These are phyloP conservation scores for Termitomyces sp. DNA, from an alignment of 768 basidiomycete genomes.

Conservation along the genomic window DNA sequence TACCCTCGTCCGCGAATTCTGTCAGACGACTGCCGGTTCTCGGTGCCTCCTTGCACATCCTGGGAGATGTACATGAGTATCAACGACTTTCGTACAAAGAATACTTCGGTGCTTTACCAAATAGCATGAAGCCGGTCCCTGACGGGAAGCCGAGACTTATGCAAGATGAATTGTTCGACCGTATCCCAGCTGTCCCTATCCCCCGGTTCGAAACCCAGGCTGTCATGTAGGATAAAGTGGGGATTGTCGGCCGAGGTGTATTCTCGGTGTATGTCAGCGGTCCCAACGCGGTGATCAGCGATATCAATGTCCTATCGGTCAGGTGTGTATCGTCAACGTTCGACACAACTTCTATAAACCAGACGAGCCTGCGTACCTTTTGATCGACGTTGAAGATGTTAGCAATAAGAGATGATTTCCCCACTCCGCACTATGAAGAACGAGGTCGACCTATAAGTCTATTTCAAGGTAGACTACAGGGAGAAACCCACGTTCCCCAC, in stretches of 20 bases:
- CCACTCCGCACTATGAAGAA: not conserved
- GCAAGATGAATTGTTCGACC: not conserved
- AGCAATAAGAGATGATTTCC: not conserved
- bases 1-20: not conserved
- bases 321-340: not conserved
- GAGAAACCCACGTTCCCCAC: not conserved
- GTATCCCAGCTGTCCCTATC: not conserved
- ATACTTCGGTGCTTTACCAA: not conserved
- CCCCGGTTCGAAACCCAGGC: not conserved
- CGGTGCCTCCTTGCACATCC: not conserved
- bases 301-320: conserved; percentile 1
- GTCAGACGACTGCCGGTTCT: not conserved
- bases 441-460: not conserved
- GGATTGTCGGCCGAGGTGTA: not conserved
- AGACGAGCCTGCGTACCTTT: not conserved
- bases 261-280: not conserved
- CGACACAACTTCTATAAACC: not conserved
- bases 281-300: not conserved
- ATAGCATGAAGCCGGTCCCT: not conserved
- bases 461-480: no score
- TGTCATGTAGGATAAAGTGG: conserved; percentile 1
- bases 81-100: not conserved
- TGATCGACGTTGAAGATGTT: not conserved
- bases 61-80: not conserved
- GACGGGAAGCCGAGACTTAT: not conserved